Conservation (phyloP, 495 filamentous ascomycete genomes). For the Rostrohypoxylon terebratum region DNA sequence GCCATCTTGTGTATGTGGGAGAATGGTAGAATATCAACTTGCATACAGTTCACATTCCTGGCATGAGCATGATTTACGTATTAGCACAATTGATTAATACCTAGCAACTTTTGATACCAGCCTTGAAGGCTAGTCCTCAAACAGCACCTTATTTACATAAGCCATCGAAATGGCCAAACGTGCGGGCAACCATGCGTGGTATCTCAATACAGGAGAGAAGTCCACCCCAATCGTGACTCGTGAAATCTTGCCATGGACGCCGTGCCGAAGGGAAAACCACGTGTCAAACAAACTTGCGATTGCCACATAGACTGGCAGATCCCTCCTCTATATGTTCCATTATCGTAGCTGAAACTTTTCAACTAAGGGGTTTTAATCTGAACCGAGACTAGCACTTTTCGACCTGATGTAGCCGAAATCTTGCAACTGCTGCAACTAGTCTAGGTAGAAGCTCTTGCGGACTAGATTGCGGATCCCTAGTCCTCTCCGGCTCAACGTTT, state of each 20-base stretch:
- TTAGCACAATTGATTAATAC: constrained; percentile 3
- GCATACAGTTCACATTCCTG: background rate
- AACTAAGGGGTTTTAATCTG: background rate
- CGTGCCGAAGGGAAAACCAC: background rate
- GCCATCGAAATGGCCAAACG: background rate
- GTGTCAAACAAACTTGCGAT: background rate
- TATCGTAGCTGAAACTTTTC: background rate
- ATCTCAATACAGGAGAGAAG: constrained; percentile 26
- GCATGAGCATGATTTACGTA: background rate
- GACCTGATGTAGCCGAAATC: background rate
- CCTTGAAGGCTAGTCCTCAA: background rate
- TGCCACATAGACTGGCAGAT: background rate
- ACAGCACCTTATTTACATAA: constrained; percentile 6
- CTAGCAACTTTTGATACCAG: constrained; percentile 20
- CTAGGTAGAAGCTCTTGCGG: background rate
- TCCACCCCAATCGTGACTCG: constrained; percentile 16
- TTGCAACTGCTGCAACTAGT: background rate
- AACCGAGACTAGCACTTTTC: background rate
- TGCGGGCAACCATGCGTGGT: constrained; percentile 12
- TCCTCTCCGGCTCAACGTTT: constrained; percentile 37
- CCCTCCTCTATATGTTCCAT: background rate
- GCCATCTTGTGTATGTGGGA: background rate
- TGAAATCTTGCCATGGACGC: constrained; percentile 9
- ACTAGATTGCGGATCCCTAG: background rate
- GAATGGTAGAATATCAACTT: background rate